phyloP scores from a whole-genome alignment of 441 rosid species.

The Adansonia gregorii region DNA sequence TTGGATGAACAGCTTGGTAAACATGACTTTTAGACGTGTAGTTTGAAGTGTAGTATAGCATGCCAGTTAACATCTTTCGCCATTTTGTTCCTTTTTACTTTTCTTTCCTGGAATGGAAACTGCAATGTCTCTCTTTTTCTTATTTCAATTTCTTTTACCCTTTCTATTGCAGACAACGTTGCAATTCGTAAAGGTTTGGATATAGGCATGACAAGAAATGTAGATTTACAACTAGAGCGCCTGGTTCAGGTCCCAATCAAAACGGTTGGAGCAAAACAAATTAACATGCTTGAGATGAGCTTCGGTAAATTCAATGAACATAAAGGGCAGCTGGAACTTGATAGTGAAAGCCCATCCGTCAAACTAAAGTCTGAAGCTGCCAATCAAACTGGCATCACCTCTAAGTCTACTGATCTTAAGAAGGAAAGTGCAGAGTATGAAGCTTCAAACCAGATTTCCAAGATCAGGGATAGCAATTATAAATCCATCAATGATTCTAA shows the following conservation, averaged over 20 bases:
- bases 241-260: conserved; percentile 35
- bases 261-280: conserved; percentile 34
- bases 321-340: conserved; percentile 40
- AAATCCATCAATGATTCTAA: conserved; percentile 39
- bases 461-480: conserved; percentile 38
- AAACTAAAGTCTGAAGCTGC: conserved; percentile 38
- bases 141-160: neutral
- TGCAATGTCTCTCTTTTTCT: neutral
- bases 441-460: conserved; percentile 38
- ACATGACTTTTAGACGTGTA: conserved; percentile 16
- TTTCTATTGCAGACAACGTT: conserved; percentile 44
- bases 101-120: neutral
- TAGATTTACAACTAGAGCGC: conserved; percentile 35
- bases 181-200: conserved; percentile 48
- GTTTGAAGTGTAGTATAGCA: conserved; percentile 10
- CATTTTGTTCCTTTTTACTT: conserved; percentile 20
- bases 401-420: conserved; percentile 28
- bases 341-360: conserved; percentile 36
- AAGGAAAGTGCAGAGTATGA: conserved; percentile 37
- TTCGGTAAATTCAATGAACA: conserved; percentile 31
- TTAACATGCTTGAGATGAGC: conserved; percentile 38
- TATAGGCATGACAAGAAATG: conserved; percentile 40
- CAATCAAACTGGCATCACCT: conserved; percentile 25
- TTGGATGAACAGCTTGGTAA: conserved; percentile 48
- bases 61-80: conserved; percentile 21